Base-by-base conservation (phyloP, 2,329 filamentous ascomycete genomes). In the Pochonia chlamydosporia region DNA sequence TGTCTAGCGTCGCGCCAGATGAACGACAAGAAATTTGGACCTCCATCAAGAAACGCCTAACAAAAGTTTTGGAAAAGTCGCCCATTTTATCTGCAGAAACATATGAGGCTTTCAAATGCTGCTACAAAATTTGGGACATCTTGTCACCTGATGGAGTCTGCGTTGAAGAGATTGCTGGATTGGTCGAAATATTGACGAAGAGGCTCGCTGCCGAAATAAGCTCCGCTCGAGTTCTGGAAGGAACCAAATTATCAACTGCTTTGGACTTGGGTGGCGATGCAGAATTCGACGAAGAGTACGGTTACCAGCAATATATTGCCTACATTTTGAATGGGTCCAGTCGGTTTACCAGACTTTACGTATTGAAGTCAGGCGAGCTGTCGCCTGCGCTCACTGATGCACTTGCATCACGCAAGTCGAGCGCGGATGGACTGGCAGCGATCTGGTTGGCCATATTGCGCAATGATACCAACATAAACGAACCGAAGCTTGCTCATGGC, bases 51-150 rank as follows among this genome's bases (percentile, higher is more conserved):
- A 54, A 56, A n/a, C 58, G 60, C 18, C 31, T 71, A 13, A 53
- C 55, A 2, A 65, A 63, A 40, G 60, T 63, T 9, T 44, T 71
- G 20, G 54, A 59, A 7, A 63, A 65, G 39, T 53, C 61, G 1
- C 54, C 62, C 1, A 49, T 72, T 10, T 52, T 60, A 3, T 63
- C 61, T 2, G 53, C 59, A 25, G 65, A 70, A 40, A 63, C 67
- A 0, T 68, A 66, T 14, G 67, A 72, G 40, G 69, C 68, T 1
- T 66, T 72, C 49, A 66, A 65, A 33, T 72, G 66, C 51, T 62
- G 64, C 42, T 67, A 61, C 16, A 56, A 62, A 18, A 55, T 63
- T 9, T 73, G 70, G 69, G 48, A 68, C 4, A 57, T 62, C 0
- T 59, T 70, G 57, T 63, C 59, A 6, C 69, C 67, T 0, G 65